Conservation (phyloP, 2,329 filamentous ascomycete species). For the Talaromyces sp. region DNA sequence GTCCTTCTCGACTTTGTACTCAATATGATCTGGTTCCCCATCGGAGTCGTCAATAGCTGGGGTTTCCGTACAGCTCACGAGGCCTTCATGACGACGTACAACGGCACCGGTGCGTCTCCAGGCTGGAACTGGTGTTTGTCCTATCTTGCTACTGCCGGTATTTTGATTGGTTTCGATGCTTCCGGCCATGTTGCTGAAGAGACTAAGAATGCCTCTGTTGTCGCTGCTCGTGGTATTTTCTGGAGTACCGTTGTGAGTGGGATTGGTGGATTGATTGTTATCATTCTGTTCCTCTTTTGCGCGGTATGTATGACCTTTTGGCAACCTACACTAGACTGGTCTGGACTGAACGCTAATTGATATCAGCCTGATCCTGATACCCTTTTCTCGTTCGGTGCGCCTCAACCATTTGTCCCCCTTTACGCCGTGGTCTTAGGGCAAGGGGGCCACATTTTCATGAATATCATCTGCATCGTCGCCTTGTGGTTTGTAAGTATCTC, state of each 20-base stretch:
- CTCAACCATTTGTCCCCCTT: constrained; percentile 55
- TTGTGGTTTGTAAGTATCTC: constrained; percentile 46
- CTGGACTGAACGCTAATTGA: neutral
- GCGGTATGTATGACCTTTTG: constrained; percentile 35
- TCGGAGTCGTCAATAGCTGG: constrained; percentile 51
- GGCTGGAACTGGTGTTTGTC: constrained; percentile 62
- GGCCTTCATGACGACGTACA: constrained; percentile 58
- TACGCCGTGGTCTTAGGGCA: constrained; percentile 54
- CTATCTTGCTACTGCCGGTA: constrained; percentile 56
- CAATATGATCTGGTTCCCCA: constrained; percentile 58
- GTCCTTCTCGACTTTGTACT: constrained; percentile 56
- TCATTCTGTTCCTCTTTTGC: constrained; percentile 58
- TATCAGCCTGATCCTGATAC: constrained; percentile 49
- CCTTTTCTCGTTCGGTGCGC: constrained; percentile 50
- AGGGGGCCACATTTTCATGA: constrained; percentile 58
- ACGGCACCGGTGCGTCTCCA: constrained; percentile 51
- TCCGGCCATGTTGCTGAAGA: constrained; percentile 59
- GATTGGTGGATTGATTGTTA: constrained; percentile 50
- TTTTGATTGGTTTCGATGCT: constrained; percentile 58
- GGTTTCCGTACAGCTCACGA: constrained; percentile 56
- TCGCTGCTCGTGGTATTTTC: constrained; percentile 57
- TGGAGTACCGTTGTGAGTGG: constrained; percentile 56
- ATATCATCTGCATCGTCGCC: constrained; percentile 50
- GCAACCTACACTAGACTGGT: no score
- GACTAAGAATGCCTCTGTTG: constrained; percentile 53